Evolutionary conservation across 1,284 basidiomycete genomes (phyloP), one percentile per base, ranked within the genome.

Genomic region (Pisolithus thermaeus): DNA sequence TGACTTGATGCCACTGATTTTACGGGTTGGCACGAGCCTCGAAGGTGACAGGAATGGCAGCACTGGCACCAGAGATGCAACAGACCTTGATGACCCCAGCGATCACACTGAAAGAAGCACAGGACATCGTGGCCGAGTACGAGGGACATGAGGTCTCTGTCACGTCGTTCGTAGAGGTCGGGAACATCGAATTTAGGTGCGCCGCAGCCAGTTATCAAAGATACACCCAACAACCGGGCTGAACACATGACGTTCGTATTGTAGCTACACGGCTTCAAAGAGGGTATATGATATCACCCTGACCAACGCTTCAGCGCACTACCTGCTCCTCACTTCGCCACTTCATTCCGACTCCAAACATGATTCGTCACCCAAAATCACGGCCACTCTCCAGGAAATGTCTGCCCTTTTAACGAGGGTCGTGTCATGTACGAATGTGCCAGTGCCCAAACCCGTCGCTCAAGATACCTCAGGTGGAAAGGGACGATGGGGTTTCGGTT

Each of bases 171-270:
- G 46, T 46, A 12, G 55, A 68, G 49, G 46, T 66, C 39, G 41
- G 53, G 25, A 55, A 44, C 47, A 43, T 48, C 22, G 56, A 59
- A 16, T 68, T 58, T 50, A 69, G 66, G 64, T 69, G 30, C 32
- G 58, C 16, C 22, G 43, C 49, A 32, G 12, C 14, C 43, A 3
- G 3, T 28, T 28, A 22, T 7, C 20, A 3, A 30, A 38, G 8
- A 28, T 28, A 20, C 28, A 23, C 18, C 5, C 25, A 18, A 20
- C n/a, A 28, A 35, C 30, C 12, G 20, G 43, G 25, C 9, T n/a
- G 9, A 42, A 3, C 14, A 18, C 14, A 39, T 51, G 35, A 50
- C 20, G 12, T 18, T 23, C 25, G 8, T 12, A 39, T 35, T 44
- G 23, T 51, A 66, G 66, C 37, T 58, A 62, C 48, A 61, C 53